phyloP scores from a whole-genome alignment of 2,329 filamentous ascomycete genomes.

The Exutisphaerella laricina region DNA sequence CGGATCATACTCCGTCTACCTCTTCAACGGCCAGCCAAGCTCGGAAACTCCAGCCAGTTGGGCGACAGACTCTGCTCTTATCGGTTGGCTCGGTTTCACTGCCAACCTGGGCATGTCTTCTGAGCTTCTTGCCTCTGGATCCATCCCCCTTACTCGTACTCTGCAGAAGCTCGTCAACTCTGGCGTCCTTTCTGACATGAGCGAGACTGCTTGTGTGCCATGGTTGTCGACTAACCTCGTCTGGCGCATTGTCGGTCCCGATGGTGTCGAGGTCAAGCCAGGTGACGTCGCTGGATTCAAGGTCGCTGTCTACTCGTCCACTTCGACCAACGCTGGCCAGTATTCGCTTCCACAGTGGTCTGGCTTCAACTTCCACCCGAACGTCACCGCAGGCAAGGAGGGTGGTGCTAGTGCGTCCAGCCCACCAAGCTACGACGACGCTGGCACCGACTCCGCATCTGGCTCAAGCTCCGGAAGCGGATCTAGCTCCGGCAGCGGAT shows the following conservation, averaged over 20 bases:
- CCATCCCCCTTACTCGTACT: constrained; percentile 42
- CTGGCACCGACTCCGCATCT: neutral
- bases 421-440: neutral
- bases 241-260: constrained; percentile 32
- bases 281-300: constrained; percentile 35
- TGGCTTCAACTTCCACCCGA: constrained; percentile 20
- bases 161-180: constrained; percentile 33
- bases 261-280: constrained; percentile 30
- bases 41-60: constrained; percentile 44
- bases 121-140: constrained; percentile 34
- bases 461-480: neutral
- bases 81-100: constrained; percentile 54
- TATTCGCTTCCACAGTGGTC: constrained; percentile 24
- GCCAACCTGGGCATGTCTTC: constrained; percentile 25
- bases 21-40: constrained; percentile 56
- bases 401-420: constrained; percentile 19
- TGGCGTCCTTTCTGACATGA: constrained; percentile 30
- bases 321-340: constrained; percentile 24
- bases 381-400: constrained; percentile 24
- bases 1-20: constrained; percentile 59
- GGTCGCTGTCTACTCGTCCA: constrained; percentile 36
- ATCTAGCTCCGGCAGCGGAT: neutral
- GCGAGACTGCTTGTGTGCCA: constrained; percentile 24
- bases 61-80: constrained; percentile 50
- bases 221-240: constrained; percentile 32